Percentiles rank a stretch among this genome's conserved stretches.
Conservation (phyloP, 352 stramenopile species). For the Thalassiosira mediterranea region DNA sequence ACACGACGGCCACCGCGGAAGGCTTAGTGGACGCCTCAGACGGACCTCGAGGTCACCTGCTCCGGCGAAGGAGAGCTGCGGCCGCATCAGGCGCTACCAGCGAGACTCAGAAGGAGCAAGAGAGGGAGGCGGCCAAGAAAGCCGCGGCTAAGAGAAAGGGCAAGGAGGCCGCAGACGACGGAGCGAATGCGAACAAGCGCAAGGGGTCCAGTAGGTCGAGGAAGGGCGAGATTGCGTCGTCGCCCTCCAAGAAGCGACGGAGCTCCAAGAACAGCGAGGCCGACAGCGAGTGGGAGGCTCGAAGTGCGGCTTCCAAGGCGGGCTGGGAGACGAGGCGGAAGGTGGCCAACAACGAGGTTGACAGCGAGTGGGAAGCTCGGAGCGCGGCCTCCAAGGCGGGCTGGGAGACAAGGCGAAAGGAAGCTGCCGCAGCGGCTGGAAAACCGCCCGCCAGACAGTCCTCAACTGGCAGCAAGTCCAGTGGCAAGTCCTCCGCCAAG, state of each 20-base stretch:
- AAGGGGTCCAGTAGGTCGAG: neutral
- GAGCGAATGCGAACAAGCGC: constrained; percentile 9
- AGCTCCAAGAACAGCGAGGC: neutral
- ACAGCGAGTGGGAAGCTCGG: constrained; percentile 1
- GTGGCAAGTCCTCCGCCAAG: constrained; percentile 9
- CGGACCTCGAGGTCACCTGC: constrained; percentile 14
- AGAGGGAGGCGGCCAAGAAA: constrained; percentile 26
- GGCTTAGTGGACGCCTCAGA: constrained; percentile 60
- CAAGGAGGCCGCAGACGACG: constrained; percentile 7
- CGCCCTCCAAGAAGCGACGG: constrained; percentile 2
- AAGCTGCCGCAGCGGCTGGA: constrained; percentile 4
- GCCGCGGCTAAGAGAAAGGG: constrained; percentile 5
- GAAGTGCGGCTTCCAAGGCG: neutral
- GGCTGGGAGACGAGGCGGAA: neutral
- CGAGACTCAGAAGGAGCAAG: constrained; percentile 17
- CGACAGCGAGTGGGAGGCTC: constrained; percentile 2
- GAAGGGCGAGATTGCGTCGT: neutral
- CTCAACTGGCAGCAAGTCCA: neutral
- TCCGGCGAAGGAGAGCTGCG: neutral
- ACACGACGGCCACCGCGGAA: constrained; percentile 73
- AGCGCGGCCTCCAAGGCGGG: constrained; percentile 9
- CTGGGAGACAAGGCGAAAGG: constrained; percentile 22
- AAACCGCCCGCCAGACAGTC: neutral
- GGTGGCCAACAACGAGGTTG: neutral
- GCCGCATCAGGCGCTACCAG: constrained; percentile 11